phyloP scores from a whole-genome alignment of 1,284 basidiomycete species.

The Abortiporus biennis region DNA sequence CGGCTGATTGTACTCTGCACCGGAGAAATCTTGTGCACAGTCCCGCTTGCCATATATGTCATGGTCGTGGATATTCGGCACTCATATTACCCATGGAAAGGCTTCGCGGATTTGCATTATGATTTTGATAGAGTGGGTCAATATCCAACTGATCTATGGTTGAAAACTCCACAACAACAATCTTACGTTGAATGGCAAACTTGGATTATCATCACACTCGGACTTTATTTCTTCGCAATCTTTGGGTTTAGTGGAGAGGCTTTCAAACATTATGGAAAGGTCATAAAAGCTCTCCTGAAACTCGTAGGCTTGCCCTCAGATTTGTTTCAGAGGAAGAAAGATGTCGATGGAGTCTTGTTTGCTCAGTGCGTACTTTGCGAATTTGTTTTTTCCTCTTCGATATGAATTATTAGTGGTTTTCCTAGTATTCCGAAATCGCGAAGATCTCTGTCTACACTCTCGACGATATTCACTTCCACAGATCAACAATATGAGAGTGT shows the following conservation, averaged over 20 bases:
- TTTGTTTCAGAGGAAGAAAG: too few species aligned
- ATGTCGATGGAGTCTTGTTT: too few species aligned
- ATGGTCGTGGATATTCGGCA: conserved; percentile 18
- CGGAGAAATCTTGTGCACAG: conserved; percentile 25
- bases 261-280: conserved; percentile 39
- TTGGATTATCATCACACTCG: not conserved
- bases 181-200: conserved; percentile 6
- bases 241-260: conserved; percentile 2
- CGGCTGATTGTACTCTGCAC: conserved; percentile 40
- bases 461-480: too few species aligned
- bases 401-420: too few species aligned
- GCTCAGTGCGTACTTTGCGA: too few species aligned
- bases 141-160: not conserved
- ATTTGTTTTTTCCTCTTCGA: too few species aligned
- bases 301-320: too few species aligned
- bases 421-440: too few species aligned
- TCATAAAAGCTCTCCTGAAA: too few species aligned
- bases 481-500: too few species aligned
- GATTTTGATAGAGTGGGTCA: conserved; percentile 2
- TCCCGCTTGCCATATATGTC: conserved; percentile 23
- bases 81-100: not conserved
- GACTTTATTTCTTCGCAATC: not conserved
- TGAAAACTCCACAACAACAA: too few species aligned
- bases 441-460: too few species aligned
- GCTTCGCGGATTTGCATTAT: conserved; percentile 2